phyloP scores from a whole-genome alignment of 2,329 filamentous ascomycete genomes.

The Dryadomyces quercivorus region DNA sequence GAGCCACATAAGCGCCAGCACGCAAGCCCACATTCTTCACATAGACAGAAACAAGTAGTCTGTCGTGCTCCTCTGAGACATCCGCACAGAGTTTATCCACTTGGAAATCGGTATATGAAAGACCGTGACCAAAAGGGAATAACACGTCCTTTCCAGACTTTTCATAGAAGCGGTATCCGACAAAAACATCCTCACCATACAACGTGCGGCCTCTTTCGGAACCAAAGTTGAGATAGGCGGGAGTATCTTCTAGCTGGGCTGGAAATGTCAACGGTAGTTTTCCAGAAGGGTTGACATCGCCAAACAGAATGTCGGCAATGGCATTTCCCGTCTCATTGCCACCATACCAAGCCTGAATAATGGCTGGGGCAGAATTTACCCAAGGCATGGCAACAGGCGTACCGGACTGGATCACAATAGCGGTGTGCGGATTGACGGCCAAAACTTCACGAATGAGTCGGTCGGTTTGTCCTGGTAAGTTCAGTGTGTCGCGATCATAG shows the following conservation, averaged over 20 bases:
- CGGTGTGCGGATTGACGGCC: constrained; percentile 40
- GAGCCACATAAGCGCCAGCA: constrained; percentile 41
- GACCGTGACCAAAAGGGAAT: constrained; percentile 70
- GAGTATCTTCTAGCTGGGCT: constrained; percentile 53
- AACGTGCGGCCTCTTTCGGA: constrained; percentile 58
- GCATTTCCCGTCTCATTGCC: constrained; percentile 54
- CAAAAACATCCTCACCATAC: constrained; percentile 70
- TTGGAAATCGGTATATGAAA: constrained; percentile 63
- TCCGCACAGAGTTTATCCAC: constrained; percentile 18
- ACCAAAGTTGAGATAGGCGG: constrained; percentile 63
- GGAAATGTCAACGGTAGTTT: constrained; percentile 69
- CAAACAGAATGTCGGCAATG: constrained; percentile 50
- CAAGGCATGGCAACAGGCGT: constrained; percentile 44
- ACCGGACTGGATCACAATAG: constrained; percentile 47
- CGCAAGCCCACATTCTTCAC: constrained; percentile 32
- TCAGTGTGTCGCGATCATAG: constrained; percentile 12
- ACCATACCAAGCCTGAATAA: constrained; percentile 51
- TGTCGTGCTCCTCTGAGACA: constrained; percentile 11
- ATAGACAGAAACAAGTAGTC: constrained; percentile 30
- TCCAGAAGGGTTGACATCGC: constrained; percentile 47
- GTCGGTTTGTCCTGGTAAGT: constrained; percentile 9
- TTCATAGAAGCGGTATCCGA: constrained; percentile 75
- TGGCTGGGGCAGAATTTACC: constrained; percentile 32
- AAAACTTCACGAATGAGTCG: constrained; percentile 34
- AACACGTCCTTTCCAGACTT: constrained; percentile 50